phyloP scores from a whole-genome alignment of 345 rosid species.

The Pistacia atlantica region DNA sequence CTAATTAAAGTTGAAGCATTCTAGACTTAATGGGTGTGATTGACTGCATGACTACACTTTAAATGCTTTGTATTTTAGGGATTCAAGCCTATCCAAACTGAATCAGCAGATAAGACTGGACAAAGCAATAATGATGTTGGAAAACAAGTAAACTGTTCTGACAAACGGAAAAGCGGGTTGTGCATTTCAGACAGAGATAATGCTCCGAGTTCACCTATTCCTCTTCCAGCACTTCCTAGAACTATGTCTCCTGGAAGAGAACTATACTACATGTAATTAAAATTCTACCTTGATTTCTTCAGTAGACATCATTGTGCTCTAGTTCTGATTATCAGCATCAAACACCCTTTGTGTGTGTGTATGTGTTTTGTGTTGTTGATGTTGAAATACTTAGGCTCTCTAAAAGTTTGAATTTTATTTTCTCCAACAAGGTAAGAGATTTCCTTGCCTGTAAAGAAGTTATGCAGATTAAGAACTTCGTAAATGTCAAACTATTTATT shows the following conservation, averaged over 20 bases:
- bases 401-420: neutral
- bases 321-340: neutral
- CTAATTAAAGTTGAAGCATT: neutral
- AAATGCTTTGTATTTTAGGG: slow-evolving; percentile 20
- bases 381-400: neutral
- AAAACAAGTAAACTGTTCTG: slow-evolving; percentile 29
- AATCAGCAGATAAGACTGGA: slow-evolving; percentile 34
- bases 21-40: neutral
- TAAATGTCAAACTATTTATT: neutral
- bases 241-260: slow-evolving; percentile 52
- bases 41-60: neutral
- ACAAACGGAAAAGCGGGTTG: slow-evolving; percentile 38
- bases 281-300: neutral
- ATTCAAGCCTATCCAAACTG: slow-evolving; percentile 36
- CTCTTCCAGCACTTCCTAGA: slow-evolving; percentile 47
- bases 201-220: slow-evolving; percentile 56
- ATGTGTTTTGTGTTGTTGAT: neutral
- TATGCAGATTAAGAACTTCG: neutral
- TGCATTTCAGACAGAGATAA: slow-evolving; percentile 23
- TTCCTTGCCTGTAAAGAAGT: neutral
- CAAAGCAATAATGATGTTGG: slow-evolving; percentile 22
- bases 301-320: neutral
- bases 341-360: no score
- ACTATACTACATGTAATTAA: slow-evolving; percentile 61
- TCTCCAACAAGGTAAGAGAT: neutral